A percentile compares a stretch with the other conserved stretches of the same genome.
Evolutionary conservation across 352 stramenopile genomes (phyloP).

Genomic region (Pythium rishiriense): DNA sequence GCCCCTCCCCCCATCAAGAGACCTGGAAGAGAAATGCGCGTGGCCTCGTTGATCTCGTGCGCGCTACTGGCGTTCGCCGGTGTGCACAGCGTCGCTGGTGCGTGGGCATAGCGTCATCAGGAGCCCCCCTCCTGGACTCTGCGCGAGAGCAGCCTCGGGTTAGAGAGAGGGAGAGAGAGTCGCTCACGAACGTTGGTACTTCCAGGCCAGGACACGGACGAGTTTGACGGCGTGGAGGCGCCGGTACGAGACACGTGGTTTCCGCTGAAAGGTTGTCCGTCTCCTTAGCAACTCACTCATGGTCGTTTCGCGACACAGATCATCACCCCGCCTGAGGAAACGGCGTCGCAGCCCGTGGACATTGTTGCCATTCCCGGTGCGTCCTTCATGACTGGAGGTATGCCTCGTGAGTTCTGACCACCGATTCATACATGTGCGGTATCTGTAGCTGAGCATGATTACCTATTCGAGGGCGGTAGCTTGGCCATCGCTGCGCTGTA

Average conservation of each 20-base stretch:
- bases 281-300: too few relatives aligned
- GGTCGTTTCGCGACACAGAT: conserved; percentile 6
- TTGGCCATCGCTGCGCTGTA: conserved; percentile 53
- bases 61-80: conserved; percentile 25
- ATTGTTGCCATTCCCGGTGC: conserved; percentile 3
- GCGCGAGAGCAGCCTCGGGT: too few relatives aligned
- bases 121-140: too few relatives aligned
- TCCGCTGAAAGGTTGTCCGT: too few relatives aligned
- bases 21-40: conserved; percentile 17
- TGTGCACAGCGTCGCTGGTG: conserved; percentile 22
- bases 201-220: conserved; percentile 29
- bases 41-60: conserved; percentile 26
- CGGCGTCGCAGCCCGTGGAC: conserved; percentile 1
- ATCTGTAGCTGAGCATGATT: conserved; percentile 22
- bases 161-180: background rate
- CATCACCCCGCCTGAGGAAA: conserved; percentile 19
- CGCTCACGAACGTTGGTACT: background rate
- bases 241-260: conserved; percentile 20
- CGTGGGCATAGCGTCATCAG: background rate
- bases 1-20: background rate
- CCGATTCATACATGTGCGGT: background rate
- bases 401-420: background rate
- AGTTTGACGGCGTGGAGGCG: conserved; percentile 32
- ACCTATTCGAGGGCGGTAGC: conserved; percentile 48
- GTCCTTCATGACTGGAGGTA: background rate